Percentiles rank a stretch among this genome's conserved stretches.
phyloP scores from a whole-genome alignment of 768 basidiomycete species.

The Suillus weaverae region DNA sequence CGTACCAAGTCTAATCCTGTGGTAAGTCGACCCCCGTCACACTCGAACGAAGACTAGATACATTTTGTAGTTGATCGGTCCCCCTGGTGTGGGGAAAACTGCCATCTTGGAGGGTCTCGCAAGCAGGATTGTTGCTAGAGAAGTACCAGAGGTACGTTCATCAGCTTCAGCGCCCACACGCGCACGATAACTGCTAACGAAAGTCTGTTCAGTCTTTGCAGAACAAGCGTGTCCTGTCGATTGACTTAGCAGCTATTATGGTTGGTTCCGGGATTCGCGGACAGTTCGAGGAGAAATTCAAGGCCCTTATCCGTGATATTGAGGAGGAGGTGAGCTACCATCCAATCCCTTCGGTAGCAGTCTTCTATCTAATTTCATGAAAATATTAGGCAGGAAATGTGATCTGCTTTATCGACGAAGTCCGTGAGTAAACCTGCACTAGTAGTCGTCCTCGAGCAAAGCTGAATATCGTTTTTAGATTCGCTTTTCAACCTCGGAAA shows the following conservation, averaged over 20 bases:
- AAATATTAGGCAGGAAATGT: slow-evolving; percentile 60
- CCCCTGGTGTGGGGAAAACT: slow-evolving; percentile 92
- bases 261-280: slow-evolving; percentile 91
- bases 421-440: slow-evolving; percentile 60
- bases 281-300: slow-evolving; percentile 93
- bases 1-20: slow-evolving; percentile 93
- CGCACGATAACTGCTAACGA: neutral
- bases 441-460: neutral
- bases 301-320: slow-evolving; percentile 85
- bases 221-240: slow-evolving; percentile 82
- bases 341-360: slow-evolving; percentile 26
- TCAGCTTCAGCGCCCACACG: neutral
- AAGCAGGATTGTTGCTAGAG: slow-evolving; percentile 80
- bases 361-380: slow-evolving; percentile 6
- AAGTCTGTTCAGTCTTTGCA: slow-evolving; percentile 65
- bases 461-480: slow-evolving; percentile 39
- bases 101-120: slow-evolving; percentile 91
- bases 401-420: slow-evolving; percentile 94
- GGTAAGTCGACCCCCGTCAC: slow-evolving; percentile 37
- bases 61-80: slow-evolving; percentile 63
- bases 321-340: slow-evolving; percentile 65
- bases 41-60: neutral
- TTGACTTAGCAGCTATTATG: slow-evolving; percentile 82
- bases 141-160: slow-evolving; percentile 79
- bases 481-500: slow-evolving; percentile 87